Conservation (phyloP, 2,329 filamentous ascomycete genomes). For the Gliomastix tumulicola region DNA sequence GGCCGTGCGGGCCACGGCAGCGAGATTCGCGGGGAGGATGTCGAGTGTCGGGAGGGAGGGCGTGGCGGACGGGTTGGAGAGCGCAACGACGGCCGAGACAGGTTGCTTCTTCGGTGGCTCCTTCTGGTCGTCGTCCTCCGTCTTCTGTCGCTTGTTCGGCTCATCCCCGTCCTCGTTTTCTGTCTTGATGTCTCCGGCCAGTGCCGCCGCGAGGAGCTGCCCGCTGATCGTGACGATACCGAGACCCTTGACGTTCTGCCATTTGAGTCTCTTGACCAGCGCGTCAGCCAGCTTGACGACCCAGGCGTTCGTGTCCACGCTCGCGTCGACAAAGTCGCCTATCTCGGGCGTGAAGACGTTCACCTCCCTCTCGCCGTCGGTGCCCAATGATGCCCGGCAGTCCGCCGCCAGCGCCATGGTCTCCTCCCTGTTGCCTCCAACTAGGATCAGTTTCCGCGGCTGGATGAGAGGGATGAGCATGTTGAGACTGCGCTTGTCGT, state of each 20-base stretch:
- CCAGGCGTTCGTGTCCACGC: constrained; percentile 97
- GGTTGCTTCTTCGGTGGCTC: constrained; percentile 42
- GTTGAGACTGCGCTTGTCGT: constrained; percentile 88
- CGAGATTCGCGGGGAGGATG: constrained; percentile 1
- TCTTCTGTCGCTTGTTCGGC: constrained; percentile 39
- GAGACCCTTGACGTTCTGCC: constrained; percentile 88
- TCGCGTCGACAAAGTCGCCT: constrained; percentile 76
- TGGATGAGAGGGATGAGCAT: constrained; percentile 93
- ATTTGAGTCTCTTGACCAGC: constrained; percentile 80
- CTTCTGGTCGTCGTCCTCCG: constrained; percentile 16
- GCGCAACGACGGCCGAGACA: constrained; percentile 12
- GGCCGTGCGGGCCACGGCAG: constrained; percentile 50
- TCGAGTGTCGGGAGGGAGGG: neutral
- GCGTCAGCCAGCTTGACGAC: constrained; percentile 81
- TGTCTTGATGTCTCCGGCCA: constrained; percentile 36
- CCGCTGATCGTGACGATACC: constrained; percentile 92
- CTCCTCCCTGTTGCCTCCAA: constrained; percentile 73
- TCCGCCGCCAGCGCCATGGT: constrained; percentile 73
- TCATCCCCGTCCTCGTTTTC: constrained; percentile 18
- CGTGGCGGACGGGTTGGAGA: constrained; percentile 10
- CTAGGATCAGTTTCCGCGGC: constrained; percentile 89
- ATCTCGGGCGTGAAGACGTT: constrained; percentile 77
- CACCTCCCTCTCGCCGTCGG: constrained; percentile 40
- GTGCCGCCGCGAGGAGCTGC: constrained; percentile 37
- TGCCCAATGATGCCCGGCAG: constrained; percentile 62